These are phyloP conservation scores for Gilbertella persicaria DNA, from an alignment of 371 early-diverging fungal species.

Conservation along the genomic window DNA sequence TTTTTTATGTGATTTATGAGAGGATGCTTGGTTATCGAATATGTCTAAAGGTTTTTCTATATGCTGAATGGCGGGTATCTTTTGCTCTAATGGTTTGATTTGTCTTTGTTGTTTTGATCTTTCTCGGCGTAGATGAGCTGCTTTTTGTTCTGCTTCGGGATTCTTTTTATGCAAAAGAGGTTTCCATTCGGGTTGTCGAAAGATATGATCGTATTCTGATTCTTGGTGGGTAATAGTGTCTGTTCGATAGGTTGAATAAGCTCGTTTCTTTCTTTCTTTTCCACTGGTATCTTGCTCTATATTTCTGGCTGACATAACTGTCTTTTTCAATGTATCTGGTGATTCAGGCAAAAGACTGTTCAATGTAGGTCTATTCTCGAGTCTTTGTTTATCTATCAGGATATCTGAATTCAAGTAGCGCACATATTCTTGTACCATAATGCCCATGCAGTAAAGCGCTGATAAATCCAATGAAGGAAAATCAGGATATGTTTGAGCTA, in stretches of 20 bases:
- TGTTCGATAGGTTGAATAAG: neutral
- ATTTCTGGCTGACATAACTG: too few relatives aligned
- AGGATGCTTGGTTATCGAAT: too few relatives aligned
- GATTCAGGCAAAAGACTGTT: neutral
- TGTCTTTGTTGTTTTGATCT: neutral
- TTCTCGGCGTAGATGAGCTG: neutral
- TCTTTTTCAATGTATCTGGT: neutral
- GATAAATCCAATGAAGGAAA: slow-evolving; percentile 10
- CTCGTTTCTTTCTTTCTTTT: neutral
- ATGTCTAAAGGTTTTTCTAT: too few relatives aligned
- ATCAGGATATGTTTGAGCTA: neutral
- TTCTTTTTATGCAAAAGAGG: neutral
- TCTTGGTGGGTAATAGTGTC: neutral
- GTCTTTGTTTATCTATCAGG: neutral
- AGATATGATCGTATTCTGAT: neutral
- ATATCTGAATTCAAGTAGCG: slow-evolving; percentile 1
- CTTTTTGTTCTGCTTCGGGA: neutral
- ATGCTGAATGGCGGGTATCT: too few relatives aligned
- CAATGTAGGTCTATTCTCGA: neutral
- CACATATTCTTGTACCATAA: slow-evolving; percentile 11
- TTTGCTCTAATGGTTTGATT: neutral
- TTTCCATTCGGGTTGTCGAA: neutral
- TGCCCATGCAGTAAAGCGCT: slow-evolving; percentile 13
- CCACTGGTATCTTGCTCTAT: neutral
- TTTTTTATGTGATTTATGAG: too few relatives aligned